These are phyloP conservation scores for Suhomyces emberorum DNA, from an alignment of 805 yeast genomes.

Conservation along the genomic window DNA sequence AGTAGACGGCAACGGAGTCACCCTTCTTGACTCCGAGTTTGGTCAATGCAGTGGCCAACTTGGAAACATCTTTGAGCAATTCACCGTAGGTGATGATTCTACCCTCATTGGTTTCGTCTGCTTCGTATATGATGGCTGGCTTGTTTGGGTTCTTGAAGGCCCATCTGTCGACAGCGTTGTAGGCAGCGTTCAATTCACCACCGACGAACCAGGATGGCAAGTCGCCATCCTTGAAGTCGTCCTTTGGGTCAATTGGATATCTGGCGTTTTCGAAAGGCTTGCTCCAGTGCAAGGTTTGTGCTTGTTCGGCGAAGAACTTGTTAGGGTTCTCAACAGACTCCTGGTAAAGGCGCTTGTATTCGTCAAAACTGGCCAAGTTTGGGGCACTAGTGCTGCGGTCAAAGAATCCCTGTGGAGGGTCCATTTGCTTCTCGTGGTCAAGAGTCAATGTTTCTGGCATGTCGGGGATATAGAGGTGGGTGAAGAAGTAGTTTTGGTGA, in stretches of 20 bases:
- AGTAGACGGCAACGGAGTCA: constrained; percentile 92
- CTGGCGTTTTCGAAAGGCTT: constrained; percentile 48
- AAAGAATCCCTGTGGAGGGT: constrained; percentile 39
- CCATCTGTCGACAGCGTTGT: constrained; percentile 94
- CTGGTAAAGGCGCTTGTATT: constrained; percentile 49
- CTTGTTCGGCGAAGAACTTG: constrained; percentile 53
- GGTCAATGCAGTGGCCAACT: constrained; percentile 78
- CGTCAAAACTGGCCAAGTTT: constrained; percentile 45
- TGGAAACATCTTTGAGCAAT: constrained; percentile 77
- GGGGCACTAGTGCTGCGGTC: constrained; percentile 46
- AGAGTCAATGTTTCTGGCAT: constrained; percentile 20
- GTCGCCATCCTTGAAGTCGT: constrained; percentile 55
- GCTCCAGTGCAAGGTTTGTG: constrained; percentile 52
- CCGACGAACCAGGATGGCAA: constrained; percentile 86
- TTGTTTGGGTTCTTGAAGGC: constrained; percentile 85
- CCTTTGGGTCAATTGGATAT: constrained; percentile 43
- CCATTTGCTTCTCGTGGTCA: constrained; percentile 30
- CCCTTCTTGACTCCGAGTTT: constrained; percentile 90
- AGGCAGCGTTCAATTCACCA: constrained; percentile 89
- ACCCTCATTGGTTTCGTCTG: constrained; percentile 80
- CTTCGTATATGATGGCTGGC: constrained; percentile 84
- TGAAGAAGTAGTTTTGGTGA: no score
- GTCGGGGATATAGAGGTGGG: no score
- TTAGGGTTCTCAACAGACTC: constrained; percentile 57
- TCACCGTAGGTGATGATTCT: constrained; percentile 80